Conservation (phyloP, 345 rosid genomes). For the Laguncularia racemosa region DNA sequence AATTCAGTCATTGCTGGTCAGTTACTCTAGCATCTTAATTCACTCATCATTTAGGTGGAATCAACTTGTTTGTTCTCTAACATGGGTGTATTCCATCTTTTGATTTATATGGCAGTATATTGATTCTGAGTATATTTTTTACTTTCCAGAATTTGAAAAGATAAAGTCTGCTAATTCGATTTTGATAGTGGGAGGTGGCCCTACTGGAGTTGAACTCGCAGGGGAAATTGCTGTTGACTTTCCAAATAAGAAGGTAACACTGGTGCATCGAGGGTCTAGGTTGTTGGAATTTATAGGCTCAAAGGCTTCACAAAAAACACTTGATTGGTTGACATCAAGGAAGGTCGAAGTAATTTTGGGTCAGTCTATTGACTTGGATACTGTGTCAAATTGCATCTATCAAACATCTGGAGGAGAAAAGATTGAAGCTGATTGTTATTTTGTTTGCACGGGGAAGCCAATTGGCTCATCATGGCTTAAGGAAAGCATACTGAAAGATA, state of each 20-base stretch:
- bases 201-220: constrained; percentile 45
- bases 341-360: constrained; percentile 37
- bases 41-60: no score
- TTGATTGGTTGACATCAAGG: constrained; percentile 49
- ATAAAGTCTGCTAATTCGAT: constrained; percentile 25
- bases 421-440: constrained; percentile 52
- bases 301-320: constrained; percentile 42
- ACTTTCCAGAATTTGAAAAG: constrained; percentile 21
- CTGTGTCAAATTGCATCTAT: constrained; percentile 13
- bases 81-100: no score
- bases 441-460: constrained; percentile 47
- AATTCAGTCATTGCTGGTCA: no score
- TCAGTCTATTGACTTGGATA: constrained; percentile 22
- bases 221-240: constrained; percentile 43
- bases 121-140: not conserved
- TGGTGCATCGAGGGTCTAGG: constrained; percentile 61
- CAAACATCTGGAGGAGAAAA: constrained; percentile 27
- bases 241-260: constrained; percentile 48
- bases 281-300: constrained; percentile 54
- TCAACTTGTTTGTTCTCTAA: no score
- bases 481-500: constrained; percentile 20
- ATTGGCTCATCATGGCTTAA: constrained; percentile 49
- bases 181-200: constrained; percentile 37
- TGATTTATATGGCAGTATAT: no score
- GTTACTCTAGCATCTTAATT: no score